A percentile compares a stretch with the other conserved stretches of the same genome.
phyloP scores from a whole-genome alignment of 306 rosid species.

The Parietaria judaica region DNA sequence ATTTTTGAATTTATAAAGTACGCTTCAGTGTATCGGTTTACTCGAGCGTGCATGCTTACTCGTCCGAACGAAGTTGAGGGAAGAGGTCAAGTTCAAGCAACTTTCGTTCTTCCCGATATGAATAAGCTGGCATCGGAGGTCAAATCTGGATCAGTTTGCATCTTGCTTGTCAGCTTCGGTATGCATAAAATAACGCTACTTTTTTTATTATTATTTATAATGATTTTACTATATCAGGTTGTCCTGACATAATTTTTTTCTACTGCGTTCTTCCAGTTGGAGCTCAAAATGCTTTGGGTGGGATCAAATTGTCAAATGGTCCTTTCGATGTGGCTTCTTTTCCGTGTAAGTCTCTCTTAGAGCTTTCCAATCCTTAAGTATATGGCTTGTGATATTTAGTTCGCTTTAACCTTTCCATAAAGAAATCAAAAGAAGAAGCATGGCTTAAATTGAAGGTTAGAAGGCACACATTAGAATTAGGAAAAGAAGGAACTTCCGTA shows the following conservation, averaged over 20 bases:
- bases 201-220: conserved; percentile 3
- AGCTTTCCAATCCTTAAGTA: too few species aligned
- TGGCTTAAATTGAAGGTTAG: too few species aligned
- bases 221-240: not conserved
- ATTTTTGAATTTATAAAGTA: conserved; percentile 26
- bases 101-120: conserved; percentile 55
- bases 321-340: conserved; percentile 42
- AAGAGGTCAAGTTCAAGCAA: conserved; percentile 39
- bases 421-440: too few species aligned
- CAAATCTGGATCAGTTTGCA: conserved; percentile 39
- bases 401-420: too few species aligned
- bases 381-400: too few species aligned
- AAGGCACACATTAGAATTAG: too few species aligned
- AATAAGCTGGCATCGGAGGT: conserved; percentile 55
- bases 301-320: conserved; percentile 25
- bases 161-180: conserved; percentile 72
- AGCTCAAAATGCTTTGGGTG: conserved; percentile 33
- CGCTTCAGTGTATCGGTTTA: conserved; percentile 49
- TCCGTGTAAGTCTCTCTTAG: conserved; percentile 51
- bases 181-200: conserved; percentile 22
- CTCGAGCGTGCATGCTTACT: conserved; percentile 39
- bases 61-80: conserved; percentile 32
- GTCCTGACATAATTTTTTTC: conserved; percentile 5
- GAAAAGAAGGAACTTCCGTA: too few species aligned
- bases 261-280: conserved; percentile 45